Percentiles rank a stretch among this genome's conserved stretches.
Evolutionary conservation across 2,329 filamentous ascomycete genomes (phyloP).

Genomic region (Pseudocercospora vitis): DNA sequence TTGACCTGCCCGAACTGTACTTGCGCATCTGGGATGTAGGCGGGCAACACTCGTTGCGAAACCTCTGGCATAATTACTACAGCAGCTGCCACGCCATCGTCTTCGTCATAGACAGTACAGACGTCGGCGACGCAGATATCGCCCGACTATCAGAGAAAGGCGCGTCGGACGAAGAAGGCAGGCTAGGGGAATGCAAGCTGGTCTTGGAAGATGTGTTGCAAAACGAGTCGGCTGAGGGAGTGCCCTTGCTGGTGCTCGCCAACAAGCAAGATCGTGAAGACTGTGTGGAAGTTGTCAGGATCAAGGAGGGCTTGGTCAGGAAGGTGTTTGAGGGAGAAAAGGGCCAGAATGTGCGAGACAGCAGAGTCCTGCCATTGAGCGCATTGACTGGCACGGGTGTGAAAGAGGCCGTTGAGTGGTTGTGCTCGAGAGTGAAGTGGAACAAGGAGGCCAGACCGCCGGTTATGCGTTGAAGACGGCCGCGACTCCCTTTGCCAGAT

Average conservation of each 20-base stretch:
- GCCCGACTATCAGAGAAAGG: slow-evolving; percentile 43
- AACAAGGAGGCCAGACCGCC: slow-evolving; percentile 92
- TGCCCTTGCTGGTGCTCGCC: slow-evolving; percentile 86
- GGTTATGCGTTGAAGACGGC: slow-evolving; percentile 71
- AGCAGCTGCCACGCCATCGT: slow-evolving; percentile 91
- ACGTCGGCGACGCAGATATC: slow-evolving; percentile 83
- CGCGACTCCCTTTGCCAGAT: neutral
- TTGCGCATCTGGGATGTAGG: slow-evolving; percentile 98
- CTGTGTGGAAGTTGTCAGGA: slow-evolving; percentile 93
- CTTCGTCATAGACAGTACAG: slow-evolving; percentile 94
- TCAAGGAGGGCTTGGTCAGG: slow-evolving; percentile 94
- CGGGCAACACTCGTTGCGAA: slow-evolving; percentile 83
- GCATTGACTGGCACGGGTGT: slow-evolving; percentile 84
- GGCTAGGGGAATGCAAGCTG: slow-evolving; percentile 82
- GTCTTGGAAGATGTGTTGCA: slow-evolving; percentile 89
- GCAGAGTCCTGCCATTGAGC: slow-evolving; percentile 84
- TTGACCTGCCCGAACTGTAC: slow-evolving; percentile 90
- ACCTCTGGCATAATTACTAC: slow-evolving; percentile 96
- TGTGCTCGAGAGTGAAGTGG: slow-evolving; percentile 88
- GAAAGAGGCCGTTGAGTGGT: slow-evolving; percentile 94
- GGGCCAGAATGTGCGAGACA: slow-evolving; percentile 81
- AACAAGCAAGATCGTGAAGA: slow-evolving; percentile 99
- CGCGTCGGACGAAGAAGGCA: slow-evolving; percentile 45
- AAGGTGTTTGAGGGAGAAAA: slow-evolving; percentile 95
- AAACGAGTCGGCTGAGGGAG: slow-evolving; percentile 82